phyloP scores from a whole-genome alignment of 1,284 basidiomycete genomes.

The Cystobasidium pallidum region DNA sequence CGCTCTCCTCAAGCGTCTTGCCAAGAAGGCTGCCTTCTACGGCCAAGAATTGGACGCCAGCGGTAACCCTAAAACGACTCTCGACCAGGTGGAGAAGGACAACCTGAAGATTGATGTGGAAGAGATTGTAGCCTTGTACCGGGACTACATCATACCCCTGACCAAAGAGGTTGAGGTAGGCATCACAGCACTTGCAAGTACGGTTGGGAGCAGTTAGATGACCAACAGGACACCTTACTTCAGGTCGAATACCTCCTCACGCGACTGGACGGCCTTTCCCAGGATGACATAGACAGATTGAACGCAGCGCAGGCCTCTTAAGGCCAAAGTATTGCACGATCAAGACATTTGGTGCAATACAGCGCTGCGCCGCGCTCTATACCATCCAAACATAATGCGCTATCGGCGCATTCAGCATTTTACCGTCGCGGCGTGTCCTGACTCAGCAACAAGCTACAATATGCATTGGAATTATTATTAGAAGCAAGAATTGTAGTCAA shows the following conservation, averaged over 20 bases:
- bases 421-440: too few relatives aligned
- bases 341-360: too few relatives aligned
- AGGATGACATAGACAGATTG: conserved; percentile 75
- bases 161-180: conserved; percentile 97
- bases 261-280: conserved; percentile 76
- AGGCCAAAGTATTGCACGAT: too few relatives aligned
- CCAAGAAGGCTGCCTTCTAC: conserved; percentile 89
- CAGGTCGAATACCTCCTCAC: conserved; percentile 90
- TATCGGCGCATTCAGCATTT: too few relatives aligned
- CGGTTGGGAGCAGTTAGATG: too few relatives aligned
- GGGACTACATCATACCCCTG: conserved; percentile 91
- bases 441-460: too few relatives aligned
- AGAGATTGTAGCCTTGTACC: conserved; percentile 88
- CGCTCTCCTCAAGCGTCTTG: conserved; percentile 79
- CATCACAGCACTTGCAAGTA: too few relatives aligned
- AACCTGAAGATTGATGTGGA: conserved; percentile 83
- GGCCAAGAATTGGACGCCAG: conserved; percentile 84
- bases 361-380: too few relatives aligned
- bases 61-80: conserved; percentile 60
- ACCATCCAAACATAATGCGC: too few relatives aligned
- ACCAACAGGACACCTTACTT: neutral
- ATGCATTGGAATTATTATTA: too few relatives aligned
- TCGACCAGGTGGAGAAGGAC: conserved; percentile 39
- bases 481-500: neutral
- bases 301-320: conserved; percentile 50